Base-by-base conservation (phyloP, 257 asterid species). In the Nyctanthes arbortristis region DNA sequence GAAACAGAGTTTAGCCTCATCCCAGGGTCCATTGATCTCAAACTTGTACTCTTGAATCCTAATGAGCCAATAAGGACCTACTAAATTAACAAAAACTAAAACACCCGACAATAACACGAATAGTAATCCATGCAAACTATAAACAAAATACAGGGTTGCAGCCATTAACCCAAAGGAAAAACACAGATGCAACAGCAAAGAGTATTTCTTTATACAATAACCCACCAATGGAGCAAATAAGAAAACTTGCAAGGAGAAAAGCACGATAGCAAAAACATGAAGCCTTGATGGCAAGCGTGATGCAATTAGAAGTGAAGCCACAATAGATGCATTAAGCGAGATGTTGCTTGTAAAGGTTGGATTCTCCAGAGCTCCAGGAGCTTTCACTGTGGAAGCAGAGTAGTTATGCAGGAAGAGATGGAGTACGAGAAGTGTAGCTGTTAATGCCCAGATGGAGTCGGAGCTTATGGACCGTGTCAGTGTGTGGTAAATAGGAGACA, bases 11-110 rank as follows among this genome's bases (percentile, higher is more conserved):
- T 88, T 93, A 54, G 99, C 96, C 88, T 93, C 96, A 71, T 91
- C 97, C 96, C 96, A 91, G 0, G 97, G 99, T 30, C 99, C 97
- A 84, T 91, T 91, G 39, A 91, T 91, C 94, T 91, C 96, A 70
- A 93, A 91, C 76, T 89, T 93, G 84, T 89, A 91, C 82, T 84
- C 89, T 69, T 89, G 96, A 78, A 93, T 87, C 75, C 93, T 86
- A 70, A 91, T 89, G 73, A 93, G 81, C 96, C 97, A 93, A 77
- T 88, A 87, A 4, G 97, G 99, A 75, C 97, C 89, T 12, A 87
- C 87, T 73, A 91, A 63, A 81, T 91, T 93, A 34, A 91, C 91
- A 49, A 89, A 89, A 54, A 82, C 80, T 77, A 91, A 76, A 57
- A 84, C 57, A 14, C 85, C 70, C 77, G 81, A 52, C 81, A 91